Conservation (phyloP, 2,329 filamentous ascomycete genomes). For the Alternaria gaisen region DNA sequence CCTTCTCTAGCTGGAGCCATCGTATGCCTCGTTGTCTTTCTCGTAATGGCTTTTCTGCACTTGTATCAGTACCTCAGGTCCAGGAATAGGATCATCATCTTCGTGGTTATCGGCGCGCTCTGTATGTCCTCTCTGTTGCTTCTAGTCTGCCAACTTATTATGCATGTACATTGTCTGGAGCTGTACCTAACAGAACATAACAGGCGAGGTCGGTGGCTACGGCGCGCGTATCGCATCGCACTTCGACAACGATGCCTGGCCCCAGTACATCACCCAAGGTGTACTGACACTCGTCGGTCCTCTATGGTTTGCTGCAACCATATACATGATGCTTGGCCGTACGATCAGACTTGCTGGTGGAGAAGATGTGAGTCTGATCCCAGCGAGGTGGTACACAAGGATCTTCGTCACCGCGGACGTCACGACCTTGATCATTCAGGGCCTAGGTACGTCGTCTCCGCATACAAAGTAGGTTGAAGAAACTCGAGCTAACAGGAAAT, state of each 20-base stretch:
- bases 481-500: background rate
- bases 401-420: conserved; percentile 43
- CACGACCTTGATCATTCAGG: conserved; percentile 41
- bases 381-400: conserved; percentile 40
- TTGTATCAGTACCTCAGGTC: conserved; percentile 27
- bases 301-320: conserved; percentile 57
- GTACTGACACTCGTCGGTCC: conserved; percentile 56
- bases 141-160: background rate
- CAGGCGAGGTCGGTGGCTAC: conserved; percentile 55
- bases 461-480: background rate
- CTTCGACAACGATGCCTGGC: conserved; percentile 47
- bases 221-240: conserved; percentile 51
- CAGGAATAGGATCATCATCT: conserved; percentile 34
- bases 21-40: conserved; percentile 35
- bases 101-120: conserved; percentile 37
- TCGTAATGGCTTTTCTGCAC: conserved; percentile 33
- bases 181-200: background rate
- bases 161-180: background rate
- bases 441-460: conserved; percentile 32
- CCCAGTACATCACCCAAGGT: conserved; percentile 55
- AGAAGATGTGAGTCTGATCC: conserved; percentile 37
- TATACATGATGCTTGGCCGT: conserved; percentile 58
- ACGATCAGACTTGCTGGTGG: conserved; percentile 45
- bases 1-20: conserved; percentile 39
- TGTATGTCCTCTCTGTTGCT: conserved; percentile 24